A percentile compares a stretch with the other conserved stretches of the same genome.
These are phyloP conservation scores for Pyrrhoderma noxium DNA, from an alignment of 1,284 basidiomycete genomes.

Conservation along the genomic window DNA sequence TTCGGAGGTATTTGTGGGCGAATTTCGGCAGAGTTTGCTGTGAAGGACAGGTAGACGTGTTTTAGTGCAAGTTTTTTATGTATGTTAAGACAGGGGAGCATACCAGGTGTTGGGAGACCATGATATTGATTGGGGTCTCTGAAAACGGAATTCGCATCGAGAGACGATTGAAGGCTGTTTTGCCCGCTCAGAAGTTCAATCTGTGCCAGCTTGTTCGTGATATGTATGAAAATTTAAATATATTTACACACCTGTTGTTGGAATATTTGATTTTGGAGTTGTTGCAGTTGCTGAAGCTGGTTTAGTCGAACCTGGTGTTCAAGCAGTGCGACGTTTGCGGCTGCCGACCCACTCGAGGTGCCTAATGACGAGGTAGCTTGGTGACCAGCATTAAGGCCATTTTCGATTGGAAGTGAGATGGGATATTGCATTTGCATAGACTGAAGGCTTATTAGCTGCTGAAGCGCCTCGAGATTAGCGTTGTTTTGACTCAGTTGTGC, in stretches of 20 bases:
- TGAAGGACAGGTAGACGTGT: slow-evolving; percentile 1
- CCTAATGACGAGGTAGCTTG: neutral
- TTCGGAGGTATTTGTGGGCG: slow-evolving; percentile 53
- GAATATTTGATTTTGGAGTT: slow-evolving; percentile 74
- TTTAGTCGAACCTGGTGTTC: slow-evolving; percentile 65
- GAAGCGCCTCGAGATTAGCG: slow-evolving; percentile 14
- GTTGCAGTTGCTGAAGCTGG: slow-evolving; percentile 69
- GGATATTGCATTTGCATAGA: slow-evolving; percentile 6
- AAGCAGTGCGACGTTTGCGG: slow-evolving; percentile 30
- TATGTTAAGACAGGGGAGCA: slow-evolving; percentile 23
- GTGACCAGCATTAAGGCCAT: neutral
- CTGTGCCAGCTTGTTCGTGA: slow-evolving; percentile 29
- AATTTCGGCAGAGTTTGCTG: slow-evolving; percentile 60
- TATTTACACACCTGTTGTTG: slow-evolving; percentile 63
- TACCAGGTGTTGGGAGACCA: slow-evolving; percentile 69
- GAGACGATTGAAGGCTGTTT: slow-evolving; percentile 31
- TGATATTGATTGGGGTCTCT: slow-evolving; percentile 32
- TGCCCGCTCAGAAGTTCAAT: slow-evolving; percentile 67
- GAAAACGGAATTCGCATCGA: slow-evolving; percentile 26
- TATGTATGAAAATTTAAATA: slow-evolving; percentile 4
- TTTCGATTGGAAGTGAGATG: neutral
- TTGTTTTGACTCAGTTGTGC: slow-evolving; percentile 3
- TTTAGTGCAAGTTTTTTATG: neutral
- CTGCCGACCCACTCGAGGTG: slow-evolving; percentile 12
- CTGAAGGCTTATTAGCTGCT: slow-evolving; percentile 13